A percentile compares a stretch with the other conserved stretches of the same genome.
These are phyloP conservation scores for Macaranga tanarius DNA, from an alignment of 441 rosid genomes.

Conservation along the genomic window DNA sequence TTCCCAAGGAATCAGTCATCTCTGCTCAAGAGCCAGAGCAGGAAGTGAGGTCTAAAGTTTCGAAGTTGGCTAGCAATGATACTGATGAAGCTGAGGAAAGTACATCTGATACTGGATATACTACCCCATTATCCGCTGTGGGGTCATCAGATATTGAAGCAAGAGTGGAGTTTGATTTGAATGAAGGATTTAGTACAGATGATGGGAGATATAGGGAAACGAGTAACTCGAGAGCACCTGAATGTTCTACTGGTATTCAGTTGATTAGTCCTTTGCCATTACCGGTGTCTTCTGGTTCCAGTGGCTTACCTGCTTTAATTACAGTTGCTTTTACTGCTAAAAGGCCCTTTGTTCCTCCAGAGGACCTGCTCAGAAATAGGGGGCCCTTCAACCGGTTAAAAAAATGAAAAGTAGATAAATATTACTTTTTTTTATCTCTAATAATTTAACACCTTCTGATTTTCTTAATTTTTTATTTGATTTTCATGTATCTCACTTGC, in stretches of 20 bases:
- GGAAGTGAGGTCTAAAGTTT: constrained; percentile 34
- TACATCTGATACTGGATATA: constrained; percentile 38
- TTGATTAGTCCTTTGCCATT: constrained; percentile 45
- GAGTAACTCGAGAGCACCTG: constrained; percentile 36
- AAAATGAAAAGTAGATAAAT: too few relatives aligned
- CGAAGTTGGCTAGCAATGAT: constrained; percentile 34
- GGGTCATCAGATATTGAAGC: constrained; percentile 49
- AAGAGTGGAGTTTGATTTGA: constrained; percentile 78
- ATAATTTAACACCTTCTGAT: too few relatives aligned
- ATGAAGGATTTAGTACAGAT: constrained; percentile 73
- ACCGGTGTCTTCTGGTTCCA: constrained; percentile 42
- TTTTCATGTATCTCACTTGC: too few relatives aligned
- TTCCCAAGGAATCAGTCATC: constrained; percentile 27
- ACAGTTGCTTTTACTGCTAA: constrained; percentile 94
- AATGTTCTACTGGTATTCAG: constrained; percentile 41
- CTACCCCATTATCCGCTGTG: constrained; percentile 29
- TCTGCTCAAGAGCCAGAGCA: constrained; percentile 34
- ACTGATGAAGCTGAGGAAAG: constrained; percentile 54
- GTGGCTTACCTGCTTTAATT: constrained; percentile 60
- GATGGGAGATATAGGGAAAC: constrained; percentile 49
- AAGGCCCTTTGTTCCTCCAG: constrained; percentile 81
- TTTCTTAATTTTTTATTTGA: too few relatives aligned
- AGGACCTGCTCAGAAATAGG: constrained; percentile 64
- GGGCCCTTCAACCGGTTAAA: too few relatives aligned
- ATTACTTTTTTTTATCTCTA: too few relatives aligned